phyloP scores from a whole-genome alignment of 495 filamentous ascomycete genomes.

The Lentithecium fluviatile region DNA sequence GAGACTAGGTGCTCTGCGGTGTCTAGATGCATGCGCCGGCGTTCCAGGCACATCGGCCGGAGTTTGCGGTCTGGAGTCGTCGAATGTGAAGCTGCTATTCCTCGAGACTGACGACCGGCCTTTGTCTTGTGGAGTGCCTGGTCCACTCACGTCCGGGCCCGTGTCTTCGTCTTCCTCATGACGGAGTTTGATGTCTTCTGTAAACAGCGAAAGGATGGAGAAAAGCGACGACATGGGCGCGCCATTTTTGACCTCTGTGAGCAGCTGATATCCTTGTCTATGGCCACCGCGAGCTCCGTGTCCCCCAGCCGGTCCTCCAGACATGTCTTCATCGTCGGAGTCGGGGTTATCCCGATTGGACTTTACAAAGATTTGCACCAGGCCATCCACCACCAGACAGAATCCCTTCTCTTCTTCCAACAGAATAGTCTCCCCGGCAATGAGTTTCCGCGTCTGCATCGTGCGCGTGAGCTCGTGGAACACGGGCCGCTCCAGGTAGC shows the following conservation, averaged over 20 bases:
- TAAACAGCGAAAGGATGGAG: slow-evolving; percentile 94
- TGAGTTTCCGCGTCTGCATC: slow-evolving; percentile 95
- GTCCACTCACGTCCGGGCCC: slow-evolving; percentile 33
- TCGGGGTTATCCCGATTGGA: slow-evolving; percentile 62
- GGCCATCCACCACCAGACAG: slow-evolving; percentile 92
- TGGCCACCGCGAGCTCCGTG: slow-evolving; percentile 59
- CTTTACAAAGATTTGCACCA: slow-evolving; percentile 98
- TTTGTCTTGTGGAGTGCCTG: slow-evolving; percentile 19
- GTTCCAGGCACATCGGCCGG: slow-evolving; percentile 20
- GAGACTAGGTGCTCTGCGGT: slow-evolving; percentile 35
- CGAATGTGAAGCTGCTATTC: slow-evolving; percentile 18
- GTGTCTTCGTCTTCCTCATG: slow-evolving; percentile 60
- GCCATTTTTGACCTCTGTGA: slow-evolving; percentile 97
- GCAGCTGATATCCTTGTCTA: slow-evolving; percentile 80
- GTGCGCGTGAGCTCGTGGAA: slow-evolving; percentile 96
- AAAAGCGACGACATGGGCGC: slow-evolving; percentile 98
- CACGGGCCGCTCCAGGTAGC: slow-evolving; percentile 91
- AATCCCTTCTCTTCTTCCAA: slow-evolving; percentile 98
- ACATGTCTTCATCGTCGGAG: slow-evolving; percentile 41
- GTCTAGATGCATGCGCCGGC: slow-evolving; percentile 20
- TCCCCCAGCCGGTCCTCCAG: slow-evolving; percentile 58
- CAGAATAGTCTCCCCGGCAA: slow-evolving; percentile 91
- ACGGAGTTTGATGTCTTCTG: slow-evolving; percentile 83
- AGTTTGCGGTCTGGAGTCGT: slow-evolving; percentile 27
- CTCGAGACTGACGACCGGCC: not conserved